Evolutionary conservation across 208 protist genomes (phyloP).

Genomic region (Trypanosomatidae sp.): DNA sequence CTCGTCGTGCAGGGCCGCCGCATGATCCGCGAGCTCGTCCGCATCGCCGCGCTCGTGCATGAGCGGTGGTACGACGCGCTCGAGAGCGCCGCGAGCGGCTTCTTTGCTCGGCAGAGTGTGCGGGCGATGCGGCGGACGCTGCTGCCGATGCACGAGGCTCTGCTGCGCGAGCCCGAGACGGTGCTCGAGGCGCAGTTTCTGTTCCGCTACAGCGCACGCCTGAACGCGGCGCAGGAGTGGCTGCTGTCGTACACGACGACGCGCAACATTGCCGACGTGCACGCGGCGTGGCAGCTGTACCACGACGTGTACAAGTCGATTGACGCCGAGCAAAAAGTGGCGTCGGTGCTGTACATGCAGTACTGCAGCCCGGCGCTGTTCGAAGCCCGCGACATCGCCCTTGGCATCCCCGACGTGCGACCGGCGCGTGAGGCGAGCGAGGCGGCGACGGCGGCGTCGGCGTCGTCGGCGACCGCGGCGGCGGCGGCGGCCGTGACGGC

Average conservation of each 20-base stretch:
- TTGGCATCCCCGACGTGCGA: conserved; percentile 77
- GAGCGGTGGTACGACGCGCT: conserved; percentile 92
- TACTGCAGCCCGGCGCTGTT: conserved; percentile 79
- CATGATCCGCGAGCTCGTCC: conserved; percentile 95
- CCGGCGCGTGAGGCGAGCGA: conserved; percentile 54
- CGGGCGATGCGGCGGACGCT: conserved; percentile 82
- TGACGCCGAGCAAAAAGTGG: conserved; percentile 53
- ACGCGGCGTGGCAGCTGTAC: conserved; percentile 81
- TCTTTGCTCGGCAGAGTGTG: conserved; percentile 80
- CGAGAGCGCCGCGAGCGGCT: conserved; percentile 93
- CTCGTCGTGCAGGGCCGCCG: conserved; percentile 89
- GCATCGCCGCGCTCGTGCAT: conserved; percentile 93
- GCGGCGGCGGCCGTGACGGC: no score
- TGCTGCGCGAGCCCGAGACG: conserved; percentile 86
- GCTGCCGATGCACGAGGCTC: conserved; percentile 92
- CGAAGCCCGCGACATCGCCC: conserved; percentile 52
- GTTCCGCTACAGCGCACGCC: conserved; percentile 35
- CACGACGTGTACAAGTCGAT: conserved; percentile 65
- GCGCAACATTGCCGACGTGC: conserved; percentile 47
- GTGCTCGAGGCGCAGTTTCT: conserved; percentile 92
- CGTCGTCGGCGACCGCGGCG: no score
- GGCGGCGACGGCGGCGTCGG: no score
- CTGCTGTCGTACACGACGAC: conserved; percentile 39
- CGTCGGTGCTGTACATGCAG: conserved; percentile 33
- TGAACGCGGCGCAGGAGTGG: conserved; percentile 59